These are phyloP conservation scores for Suillus fuscotomentosus DNA, from an alignment of 768 basidiomycete genomes.

Conservation along the genomic window DNA sequence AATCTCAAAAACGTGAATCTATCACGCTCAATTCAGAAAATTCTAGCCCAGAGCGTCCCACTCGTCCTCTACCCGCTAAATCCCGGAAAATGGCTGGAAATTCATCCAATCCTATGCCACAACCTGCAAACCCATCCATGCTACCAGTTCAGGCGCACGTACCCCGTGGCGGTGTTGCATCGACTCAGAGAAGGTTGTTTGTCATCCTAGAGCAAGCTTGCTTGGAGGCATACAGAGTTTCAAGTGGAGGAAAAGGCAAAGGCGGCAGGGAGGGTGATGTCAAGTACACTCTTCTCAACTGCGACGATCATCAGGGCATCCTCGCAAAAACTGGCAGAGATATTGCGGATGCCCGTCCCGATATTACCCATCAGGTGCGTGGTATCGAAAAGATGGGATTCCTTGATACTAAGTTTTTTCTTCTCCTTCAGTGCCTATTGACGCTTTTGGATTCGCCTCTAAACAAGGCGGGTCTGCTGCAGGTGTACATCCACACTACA, in stretches of 20 bases:
- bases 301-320: constrained; percentile 99
- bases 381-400: background rate
- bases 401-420: constrained; percentile 7
- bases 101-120: constrained; percentile 42
- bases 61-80: constrained; percentile 60
- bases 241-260: constrained; percentile 53
- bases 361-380: constrained; percentile 95
- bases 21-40: constrained; percentile 20
- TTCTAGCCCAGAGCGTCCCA: constrained; percentile 48
- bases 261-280: constrained; percentile 66
- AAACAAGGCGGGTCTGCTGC: constrained; percentile 94
- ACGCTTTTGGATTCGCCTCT: constrained; percentile 96
- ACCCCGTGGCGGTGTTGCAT: constrained; percentile 50
- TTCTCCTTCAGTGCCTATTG: constrained; percentile 75
- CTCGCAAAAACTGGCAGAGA: constrained; percentile 96
- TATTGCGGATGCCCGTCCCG: constrained; percentile 98
- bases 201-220: constrained; percentile 95
- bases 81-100: constrained; percentile 49
- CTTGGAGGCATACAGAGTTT: constrained; percentile 90
- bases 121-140: constrained; percentile 70
- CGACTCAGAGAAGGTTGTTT: constrained; percentile 68
- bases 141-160: constrained; percentile 82
- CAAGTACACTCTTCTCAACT: constrained; percentile 96
- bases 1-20: constrained; percentile 15
- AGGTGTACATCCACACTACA: constrained; percentile 98